A percentile compares a stretch with the other conserved stretches of the same genome.
These are phyloP conservation scores for Nicotiana otophora DNA, from an alignment of 257 asterid genomes.

Conservation along the genomic window DNA sequence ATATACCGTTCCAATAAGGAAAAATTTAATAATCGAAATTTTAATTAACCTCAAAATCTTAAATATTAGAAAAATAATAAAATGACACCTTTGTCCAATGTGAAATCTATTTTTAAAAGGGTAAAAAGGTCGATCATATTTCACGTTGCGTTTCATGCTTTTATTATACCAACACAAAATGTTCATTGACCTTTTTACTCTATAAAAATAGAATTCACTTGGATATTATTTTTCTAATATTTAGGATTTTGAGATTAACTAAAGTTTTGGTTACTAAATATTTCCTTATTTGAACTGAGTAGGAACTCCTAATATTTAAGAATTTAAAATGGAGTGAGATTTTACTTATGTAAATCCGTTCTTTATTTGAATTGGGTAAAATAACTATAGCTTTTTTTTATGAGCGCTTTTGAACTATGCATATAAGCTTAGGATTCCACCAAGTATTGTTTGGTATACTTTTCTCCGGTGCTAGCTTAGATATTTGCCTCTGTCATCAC, in stretches of 20 bases:
- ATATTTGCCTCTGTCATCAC: not conserved
- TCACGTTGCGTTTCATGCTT: too few relatives aligned
- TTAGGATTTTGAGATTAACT: not conserved
- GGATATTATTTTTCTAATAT: not conserved
- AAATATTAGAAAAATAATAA: too few relatives aligned
- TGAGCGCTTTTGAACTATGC: not conserved
- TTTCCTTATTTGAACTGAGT: not conserved
- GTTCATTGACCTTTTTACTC: not conserved
- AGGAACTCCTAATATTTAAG: not conserved
- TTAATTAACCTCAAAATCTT: too few relatives aligned
- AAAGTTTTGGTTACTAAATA: too few relatives aligned
- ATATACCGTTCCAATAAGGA: not conserved
- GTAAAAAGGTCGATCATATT: too few relatives aligned
- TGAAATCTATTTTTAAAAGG: too few relatives aligned
- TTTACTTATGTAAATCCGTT: not conserved
- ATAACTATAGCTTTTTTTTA: too few relatives aligned
- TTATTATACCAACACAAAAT: too few relatives aligned
- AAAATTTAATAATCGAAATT: too few relatives aligned
- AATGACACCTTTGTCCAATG: not conserved
- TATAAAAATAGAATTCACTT: not conserved
- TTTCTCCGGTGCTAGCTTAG: not conserved
- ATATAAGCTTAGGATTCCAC: not conserved
- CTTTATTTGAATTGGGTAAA: not conserved
- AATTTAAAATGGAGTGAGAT: not conserved
- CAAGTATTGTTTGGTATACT: not conserved